phyloP scores from a whole-genome alignment of 2,329 filamentous ascomycete species.

The Penicillium sp. region DNA sequence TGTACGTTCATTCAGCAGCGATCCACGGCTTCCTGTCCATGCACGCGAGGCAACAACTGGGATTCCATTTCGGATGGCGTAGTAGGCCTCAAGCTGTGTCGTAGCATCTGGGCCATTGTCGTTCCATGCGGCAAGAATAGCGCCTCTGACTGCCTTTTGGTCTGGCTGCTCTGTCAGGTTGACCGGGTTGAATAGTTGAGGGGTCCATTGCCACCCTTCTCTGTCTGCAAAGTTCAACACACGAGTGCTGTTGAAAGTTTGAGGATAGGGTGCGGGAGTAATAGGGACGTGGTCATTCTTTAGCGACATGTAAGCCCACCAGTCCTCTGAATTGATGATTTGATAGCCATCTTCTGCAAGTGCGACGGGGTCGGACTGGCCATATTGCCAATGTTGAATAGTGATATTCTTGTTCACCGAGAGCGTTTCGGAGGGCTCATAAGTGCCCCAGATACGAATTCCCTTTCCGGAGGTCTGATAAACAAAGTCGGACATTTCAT shows the following conservation, averaged over 20 bases:
- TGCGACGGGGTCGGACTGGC: slow-evolving; percentile 56
- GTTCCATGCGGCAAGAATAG: slow-evolving; percentile 59
- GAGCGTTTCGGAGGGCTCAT: slow-evolving; percentile 47
- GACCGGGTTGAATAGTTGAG: slow-evolving; percentile 55
- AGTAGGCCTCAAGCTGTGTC: slow-evolving; percentile 58
- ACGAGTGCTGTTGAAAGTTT: slow-evolving; percentile 52
- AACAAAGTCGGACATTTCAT: slow-evolving; percentile 56
- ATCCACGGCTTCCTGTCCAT: slow-evolving; percentile 56
- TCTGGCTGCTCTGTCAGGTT: slow-evolving; percentile 55
- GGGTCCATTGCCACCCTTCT: slow-evolving; percentile 51
- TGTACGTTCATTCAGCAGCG: slow-evolving; percentile 42
- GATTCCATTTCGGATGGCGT: slow-evolving; percentile 55
- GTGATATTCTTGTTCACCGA: slow-evolving; percentile 53
- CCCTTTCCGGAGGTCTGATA: slow-evolving; percentile 45
- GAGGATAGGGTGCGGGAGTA: slow-evolving; percentile 52
- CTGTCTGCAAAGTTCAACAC: slow-evolving; percentile 56
- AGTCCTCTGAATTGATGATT: slow-evolving; percentile 60
- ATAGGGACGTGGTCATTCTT: slow-evolving; percentile 61
- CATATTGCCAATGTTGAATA: slow-evolving; percentile 62
- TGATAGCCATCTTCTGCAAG: slow-evolving; percentile 53
- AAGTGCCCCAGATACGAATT: slow-evolving; percentile 62
- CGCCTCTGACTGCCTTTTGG: slow-evolving; percentile 49
- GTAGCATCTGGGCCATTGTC: slow-evolving; percentile 59
- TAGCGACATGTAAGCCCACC: slow-evolving; percentile 59
- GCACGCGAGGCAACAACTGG: slow-evolving; percentile 58